Evolutionary conservation across 2,329 filamentous ascomycete genomes (phyloP).

Genomic region (Claviceps paspali): DNA sequence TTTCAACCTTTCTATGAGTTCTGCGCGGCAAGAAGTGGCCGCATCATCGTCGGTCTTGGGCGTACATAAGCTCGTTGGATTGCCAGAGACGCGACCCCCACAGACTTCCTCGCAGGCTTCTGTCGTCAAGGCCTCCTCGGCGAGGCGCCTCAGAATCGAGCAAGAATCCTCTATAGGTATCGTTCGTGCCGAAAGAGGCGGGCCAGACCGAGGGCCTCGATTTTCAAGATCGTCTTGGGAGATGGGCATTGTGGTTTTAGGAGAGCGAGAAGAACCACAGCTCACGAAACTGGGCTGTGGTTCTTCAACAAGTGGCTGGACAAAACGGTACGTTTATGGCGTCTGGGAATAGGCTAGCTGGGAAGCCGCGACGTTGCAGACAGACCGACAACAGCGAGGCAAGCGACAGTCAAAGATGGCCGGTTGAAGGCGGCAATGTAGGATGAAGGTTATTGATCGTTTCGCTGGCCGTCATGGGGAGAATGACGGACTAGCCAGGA

Average conservation of each 20-base stretch:
- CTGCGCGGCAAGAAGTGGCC: slow-evolving; percentile 46
- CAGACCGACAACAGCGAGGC: too few relatives aligned
- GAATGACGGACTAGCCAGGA: too few relatives aligned
- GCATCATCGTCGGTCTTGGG: slow-evolving; percentile 12
- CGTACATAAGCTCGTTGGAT: slow-evolving; percentile 15
- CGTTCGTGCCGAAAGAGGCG: slow-evolving; percentile 11
- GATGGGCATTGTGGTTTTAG: slow-evolving; percentile 35
- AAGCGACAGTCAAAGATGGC: too few relatives aligned
- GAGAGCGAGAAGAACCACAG: slow-evolving; percentile 18
- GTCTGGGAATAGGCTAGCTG: neutral
- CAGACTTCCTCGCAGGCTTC: slow-evolving; percentile 48
- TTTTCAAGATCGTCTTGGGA: slow-evolving; percentile 35
- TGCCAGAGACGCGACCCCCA: slow-evolving; percentile 38
- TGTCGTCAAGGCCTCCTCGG: slow-evolving; percentile 45
- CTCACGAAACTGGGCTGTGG: slow-evolving; percentile 12
- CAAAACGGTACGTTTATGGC: slow-evolving; percentile 4
- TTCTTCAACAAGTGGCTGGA: slow-evolving; percentile 6
- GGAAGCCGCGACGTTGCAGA: too few relatives aligned
- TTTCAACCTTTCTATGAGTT: slow-evolving; percentile 76
- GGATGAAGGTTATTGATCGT: too few relatives aligned
- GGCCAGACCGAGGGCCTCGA: slow-evolving; percentile 13
- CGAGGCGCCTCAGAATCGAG: slow-evolving; percentile 20
- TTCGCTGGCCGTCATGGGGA: too few relatives aligned
- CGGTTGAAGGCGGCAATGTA: too few relatives aligned
- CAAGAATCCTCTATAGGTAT: slow-evolving; percentile 8